Evolutionary conservation across 2,329 filamentous ascomycete genomes (phyloP).

Genomic region (Xylaria sp.): DNA sequence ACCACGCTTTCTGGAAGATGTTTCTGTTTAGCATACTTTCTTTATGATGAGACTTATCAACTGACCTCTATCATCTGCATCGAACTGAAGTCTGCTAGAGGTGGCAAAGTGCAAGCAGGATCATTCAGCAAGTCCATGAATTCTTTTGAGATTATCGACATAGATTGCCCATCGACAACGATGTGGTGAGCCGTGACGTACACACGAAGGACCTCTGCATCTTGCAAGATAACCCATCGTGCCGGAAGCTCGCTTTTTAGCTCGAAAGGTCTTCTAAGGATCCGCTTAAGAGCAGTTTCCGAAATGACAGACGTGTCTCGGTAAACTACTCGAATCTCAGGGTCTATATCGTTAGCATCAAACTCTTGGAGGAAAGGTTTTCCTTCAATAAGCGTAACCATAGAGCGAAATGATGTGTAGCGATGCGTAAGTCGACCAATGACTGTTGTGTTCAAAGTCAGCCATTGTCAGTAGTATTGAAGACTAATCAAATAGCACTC

Average conservation of each 20-base stretch:
- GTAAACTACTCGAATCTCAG: background rate
- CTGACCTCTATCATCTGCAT: constrained; percentile 11
- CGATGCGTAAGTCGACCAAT: background rate
- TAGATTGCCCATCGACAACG: background rate
- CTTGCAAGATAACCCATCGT: constrained; percentile 12
- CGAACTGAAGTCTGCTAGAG: constrained; percentile 9
- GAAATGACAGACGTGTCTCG: background rate
- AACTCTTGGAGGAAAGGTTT: background rate
- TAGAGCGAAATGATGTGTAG: background rate
- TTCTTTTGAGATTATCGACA: constrained; percentile 7
- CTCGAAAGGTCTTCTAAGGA: background rate
- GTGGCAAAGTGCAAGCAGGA: background rate
- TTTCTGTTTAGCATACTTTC: background rate
- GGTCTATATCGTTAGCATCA: background rate
- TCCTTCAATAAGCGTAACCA: background rate
- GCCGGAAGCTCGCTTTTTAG: background rate
- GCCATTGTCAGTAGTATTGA: background rate
- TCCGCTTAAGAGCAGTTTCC: background rate
- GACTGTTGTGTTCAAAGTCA: background rate
- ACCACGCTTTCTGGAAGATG: background rate
- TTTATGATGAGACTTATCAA: background rate
- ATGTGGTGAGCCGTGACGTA: constrained; percentile 6
- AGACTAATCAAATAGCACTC: background rate
- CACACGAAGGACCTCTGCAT: constrained; percentile 2
- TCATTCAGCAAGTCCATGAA: constrained; percentile 5